These are phyloP conservation scores for Thraustochytrium sp. DNA, from an alignment of 352 stramenopile species.

Conservation along the genomic window DNA sequence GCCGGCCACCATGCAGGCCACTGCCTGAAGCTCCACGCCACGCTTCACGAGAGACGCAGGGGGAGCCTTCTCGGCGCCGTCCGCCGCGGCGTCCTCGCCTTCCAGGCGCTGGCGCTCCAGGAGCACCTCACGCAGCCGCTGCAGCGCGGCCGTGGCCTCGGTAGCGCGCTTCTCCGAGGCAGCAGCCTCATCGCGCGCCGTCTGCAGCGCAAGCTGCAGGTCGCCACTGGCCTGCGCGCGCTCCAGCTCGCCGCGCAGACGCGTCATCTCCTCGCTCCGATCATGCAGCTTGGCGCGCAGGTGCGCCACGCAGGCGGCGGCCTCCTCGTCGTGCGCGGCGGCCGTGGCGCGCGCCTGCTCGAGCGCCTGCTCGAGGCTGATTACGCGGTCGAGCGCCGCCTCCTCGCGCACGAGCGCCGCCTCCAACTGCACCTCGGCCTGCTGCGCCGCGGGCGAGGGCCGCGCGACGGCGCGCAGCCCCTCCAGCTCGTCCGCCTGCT, in stretches of 20 bases:
- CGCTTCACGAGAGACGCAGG: neutral
- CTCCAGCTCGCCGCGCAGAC: neutral
- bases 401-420: neutral
- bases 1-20: neutral
- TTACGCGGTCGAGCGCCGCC: neutral
- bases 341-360: neutral
- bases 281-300: neutral
- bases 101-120: neutral
- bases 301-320: neutral
- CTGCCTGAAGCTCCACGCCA: neutral
- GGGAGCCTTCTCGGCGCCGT: neutral
- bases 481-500: neutral
- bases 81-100: neutral
- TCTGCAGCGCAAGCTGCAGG: neutral
- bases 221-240: neutral
- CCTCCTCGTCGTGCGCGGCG: neutral
- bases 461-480: neutral
- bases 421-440: neutral
- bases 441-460: neutral
- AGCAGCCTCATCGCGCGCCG: neutral
- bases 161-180: neutral
- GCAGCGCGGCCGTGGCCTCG: too few species aligned
- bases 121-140: too few species aligned
- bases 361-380: neutral
- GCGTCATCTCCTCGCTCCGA: too few species aligned